Conservation (phyloP, 1,284 basidiomycete species). For the Moesziomyces sp. region DNA sequence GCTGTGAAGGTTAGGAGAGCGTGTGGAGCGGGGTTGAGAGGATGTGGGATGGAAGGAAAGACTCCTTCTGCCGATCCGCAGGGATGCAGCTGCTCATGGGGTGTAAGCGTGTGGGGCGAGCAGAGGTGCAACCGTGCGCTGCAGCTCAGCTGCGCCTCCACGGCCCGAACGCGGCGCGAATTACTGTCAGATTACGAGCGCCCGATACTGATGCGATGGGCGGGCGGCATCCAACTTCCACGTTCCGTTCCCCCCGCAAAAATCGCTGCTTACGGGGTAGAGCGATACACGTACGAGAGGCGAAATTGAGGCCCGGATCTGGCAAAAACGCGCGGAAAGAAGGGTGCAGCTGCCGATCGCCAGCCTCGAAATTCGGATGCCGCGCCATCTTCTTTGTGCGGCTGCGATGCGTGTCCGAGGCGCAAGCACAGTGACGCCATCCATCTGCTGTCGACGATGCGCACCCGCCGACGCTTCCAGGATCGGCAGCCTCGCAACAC, state of each 20-base stretch:
- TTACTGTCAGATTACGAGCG: not conserved
- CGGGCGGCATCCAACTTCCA: not conserved
- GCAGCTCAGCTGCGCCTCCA: not conserved
- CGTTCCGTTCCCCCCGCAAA: not conserved
- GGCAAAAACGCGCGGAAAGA: not conserved
- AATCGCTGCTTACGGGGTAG: too few species aligned
- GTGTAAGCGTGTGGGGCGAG: too few species aligned
- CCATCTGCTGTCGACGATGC: conserved; percentile 14
- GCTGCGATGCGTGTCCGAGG: not conserved
- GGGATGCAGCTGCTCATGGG: too few species aligned
- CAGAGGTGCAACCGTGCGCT: not conserved
- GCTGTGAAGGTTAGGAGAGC: not conserved
- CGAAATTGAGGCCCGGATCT: not conserved
- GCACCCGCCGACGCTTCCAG: conserved; percentile 6
- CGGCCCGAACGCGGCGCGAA: not conserved
- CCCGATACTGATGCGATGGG: too few species aligned
- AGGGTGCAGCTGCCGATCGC: conserved; percentile 18
- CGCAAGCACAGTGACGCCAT: conserved; percentile 25
- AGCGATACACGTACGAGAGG: conserved; percentile 7
- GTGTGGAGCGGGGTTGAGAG: not conserved
- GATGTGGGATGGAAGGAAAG: not conserved
- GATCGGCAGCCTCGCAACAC: conserved; percentile 9
- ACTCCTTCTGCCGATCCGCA: not conserved
- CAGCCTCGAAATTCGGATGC: not conserved
- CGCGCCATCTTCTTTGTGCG: too few species aligned